Evolutionary conservation across 768 basidiomycete genomes (phyloP).

Genomic region (Pleurotus ostreatus): DNA sequence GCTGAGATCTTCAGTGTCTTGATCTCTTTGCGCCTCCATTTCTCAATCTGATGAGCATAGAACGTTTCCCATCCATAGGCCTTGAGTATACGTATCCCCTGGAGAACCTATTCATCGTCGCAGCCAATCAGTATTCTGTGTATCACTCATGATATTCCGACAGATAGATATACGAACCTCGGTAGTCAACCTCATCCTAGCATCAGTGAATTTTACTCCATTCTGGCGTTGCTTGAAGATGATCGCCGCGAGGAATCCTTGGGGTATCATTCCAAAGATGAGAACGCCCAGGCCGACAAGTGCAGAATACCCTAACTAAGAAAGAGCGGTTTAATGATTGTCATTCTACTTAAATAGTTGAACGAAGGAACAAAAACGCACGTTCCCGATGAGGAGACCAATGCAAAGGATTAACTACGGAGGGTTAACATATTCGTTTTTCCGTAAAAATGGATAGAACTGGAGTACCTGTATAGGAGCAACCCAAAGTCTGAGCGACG

Average conservation of each 20-base stretch:
- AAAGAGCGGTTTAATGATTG: not conserved
- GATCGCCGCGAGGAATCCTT: conserved; percentile 44
- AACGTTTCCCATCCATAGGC: conserved; percentile 57
- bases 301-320: conserved; percentile 62
- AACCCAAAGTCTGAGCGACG: conserved; percentile 44
- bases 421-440: not conserved
- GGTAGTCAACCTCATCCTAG: conserved; percentile 57
- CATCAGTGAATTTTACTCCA: conserved; percentile 63
- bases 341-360: not conserved
- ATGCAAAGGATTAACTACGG: conserved; percentile 47
- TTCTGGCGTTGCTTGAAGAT: conserved; percentile 52
- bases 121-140: not conserved
- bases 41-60: conserved; percentile 36
- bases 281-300: conserved; percentile 63
- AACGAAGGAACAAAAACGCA: conserved; percentile 20
- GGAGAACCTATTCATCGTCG: conserved; percentile 39
- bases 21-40: conserved; percentile 35
- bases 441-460: not conserved
- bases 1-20: conserved; percentile 31
- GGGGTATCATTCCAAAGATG: conserved; percentile 55
- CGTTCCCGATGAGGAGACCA: conserved; percentile 57
- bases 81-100: conserved; percentile 66
- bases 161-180: conserved; percentile 33
- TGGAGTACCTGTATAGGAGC: conserved; percentile 49
- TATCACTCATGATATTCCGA: not conserved